Evolutionary conservation across 148 eudicot genomes (phyloP).

Genomic region (Suaeda aralocaspica): DNA sequence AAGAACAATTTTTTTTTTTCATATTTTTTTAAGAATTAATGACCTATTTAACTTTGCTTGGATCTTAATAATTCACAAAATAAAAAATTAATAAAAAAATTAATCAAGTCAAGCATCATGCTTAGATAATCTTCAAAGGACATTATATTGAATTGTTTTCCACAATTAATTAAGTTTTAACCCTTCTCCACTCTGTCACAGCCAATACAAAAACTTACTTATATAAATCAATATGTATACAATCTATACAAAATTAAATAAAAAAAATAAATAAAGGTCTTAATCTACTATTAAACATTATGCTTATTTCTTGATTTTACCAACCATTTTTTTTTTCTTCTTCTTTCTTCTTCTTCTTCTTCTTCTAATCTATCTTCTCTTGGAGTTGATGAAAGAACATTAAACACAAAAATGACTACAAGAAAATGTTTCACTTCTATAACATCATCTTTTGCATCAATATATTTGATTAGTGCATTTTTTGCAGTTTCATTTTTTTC

Average conservation of each 20-base stretch:
- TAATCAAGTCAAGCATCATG: neutral
- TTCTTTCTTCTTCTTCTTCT: neutral
- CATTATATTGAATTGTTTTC: neutral
- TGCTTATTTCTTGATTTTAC: slow-evolving; percentile 1
- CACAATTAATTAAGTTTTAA: neutral
- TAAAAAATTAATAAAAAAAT: no score
- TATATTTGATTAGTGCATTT: slow-evolving; percentile 12
- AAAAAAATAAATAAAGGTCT: neutral
- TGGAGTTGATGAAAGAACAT: neutral
- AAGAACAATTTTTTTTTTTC: neutral
- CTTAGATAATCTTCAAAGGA: slow-evolving; percentile 13
- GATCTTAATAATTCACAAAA: neutral
- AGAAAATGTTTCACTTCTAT: slow-evolving; percentile 11
- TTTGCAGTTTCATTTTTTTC: slow-evolving; percentile 19
- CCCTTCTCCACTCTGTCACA: slow-evolving; percentile 14
- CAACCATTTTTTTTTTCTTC: neutral
- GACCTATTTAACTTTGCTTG: slow-evolving; percentile 1
- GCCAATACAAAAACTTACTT: neutral
- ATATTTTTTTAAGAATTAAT: neutral
- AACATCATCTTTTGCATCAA: slow-evolving; percentile 15
- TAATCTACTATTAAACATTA: neutral
- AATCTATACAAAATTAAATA: neutral
- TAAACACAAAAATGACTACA: slow-evolving; percentile 30
- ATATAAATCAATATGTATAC: neutral
- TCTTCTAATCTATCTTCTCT: neutral